phyloP scores from a whole-genome alignment of 306 rosid species.

The Trifolium repens region DNA sequence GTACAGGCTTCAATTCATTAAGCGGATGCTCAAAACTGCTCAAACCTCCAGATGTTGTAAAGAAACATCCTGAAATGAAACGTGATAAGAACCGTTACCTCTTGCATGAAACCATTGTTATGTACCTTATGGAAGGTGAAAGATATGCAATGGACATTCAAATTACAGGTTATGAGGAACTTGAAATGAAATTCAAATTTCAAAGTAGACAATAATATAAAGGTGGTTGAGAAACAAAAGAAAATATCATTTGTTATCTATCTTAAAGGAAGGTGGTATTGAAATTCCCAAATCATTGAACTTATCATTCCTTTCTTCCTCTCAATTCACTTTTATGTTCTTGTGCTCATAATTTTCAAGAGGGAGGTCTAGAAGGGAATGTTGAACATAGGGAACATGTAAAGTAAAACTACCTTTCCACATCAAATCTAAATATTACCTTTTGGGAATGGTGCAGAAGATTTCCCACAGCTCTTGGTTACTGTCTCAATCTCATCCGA shows the following conservation, averaged over 20 bases:
- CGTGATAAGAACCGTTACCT: constrained; percentile 36
- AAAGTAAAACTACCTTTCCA: constrained; percentile 5
- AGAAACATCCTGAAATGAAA: constrained; percentile 73
- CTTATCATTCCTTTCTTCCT: constrained; percentile 23
- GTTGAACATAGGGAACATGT: not conserved
- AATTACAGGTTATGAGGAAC: not conserved
- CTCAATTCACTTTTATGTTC: constrained; percentile 15
- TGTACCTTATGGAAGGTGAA: not conserved
- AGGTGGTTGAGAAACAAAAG: constrained; percentile 8
- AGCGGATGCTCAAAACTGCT: constrained; percentile 94
- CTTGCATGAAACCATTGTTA: constrained; percentile 19
- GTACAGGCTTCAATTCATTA: constrained; percentile 88
- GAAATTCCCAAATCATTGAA: constrained; percentile 24
- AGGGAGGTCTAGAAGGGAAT: constrained; percentile 12
- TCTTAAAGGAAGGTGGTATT: not conserved
- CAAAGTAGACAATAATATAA: constrained; percentile 22
- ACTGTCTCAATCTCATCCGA: constrained; percentile 71
- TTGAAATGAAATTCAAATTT: constrained; percentile 25
- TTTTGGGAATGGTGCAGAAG: constrained; percentile 93
- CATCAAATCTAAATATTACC: constrained; percentile 54
- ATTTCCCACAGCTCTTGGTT: constrained; percentile 85
- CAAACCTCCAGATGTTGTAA: constrained; percentile 84
- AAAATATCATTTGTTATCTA: constrained; percentile 11
- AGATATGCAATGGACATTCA: not conserved
- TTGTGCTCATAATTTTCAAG: not conserved